phyloP scores from a whole-genome alignment of 2,329 filamentous ascomycete species.

The Apiospora pterosperma region DNA sequence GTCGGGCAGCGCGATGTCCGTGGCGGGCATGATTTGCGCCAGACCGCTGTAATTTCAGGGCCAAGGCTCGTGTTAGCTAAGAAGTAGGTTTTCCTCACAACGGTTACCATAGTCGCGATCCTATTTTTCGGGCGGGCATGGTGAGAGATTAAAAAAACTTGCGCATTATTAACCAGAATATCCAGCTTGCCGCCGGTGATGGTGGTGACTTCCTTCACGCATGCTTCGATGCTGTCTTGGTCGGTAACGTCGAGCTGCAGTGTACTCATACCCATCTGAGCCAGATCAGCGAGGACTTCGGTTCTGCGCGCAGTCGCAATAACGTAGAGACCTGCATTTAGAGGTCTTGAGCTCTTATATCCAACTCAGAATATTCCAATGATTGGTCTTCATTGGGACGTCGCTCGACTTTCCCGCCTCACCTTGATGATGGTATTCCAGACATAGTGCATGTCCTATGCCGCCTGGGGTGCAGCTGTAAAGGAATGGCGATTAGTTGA shows the following conservation, averaged over 20 bases:
- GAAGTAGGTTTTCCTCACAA: neutral
- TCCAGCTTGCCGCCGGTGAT: constrained; percentile 53
- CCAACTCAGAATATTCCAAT: neutral
- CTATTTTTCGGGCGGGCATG: neutral
- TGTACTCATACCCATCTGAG: constrained; percentile 43
- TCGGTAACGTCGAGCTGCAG: constrained; percentile 53
- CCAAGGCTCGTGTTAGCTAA: neutral
- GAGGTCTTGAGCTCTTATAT: neutral
- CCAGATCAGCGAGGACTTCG: constrained; percentile 44
- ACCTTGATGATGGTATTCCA: constrained; percentile 52
- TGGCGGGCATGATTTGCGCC: constrained; percentile 42
- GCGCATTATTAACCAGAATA: constrained; percentile 60
- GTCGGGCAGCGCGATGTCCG: constrained; percentile 46
- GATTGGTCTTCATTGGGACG: neutral
- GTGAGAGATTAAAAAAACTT: constrained; percentile 12
- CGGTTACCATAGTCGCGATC: neutral
- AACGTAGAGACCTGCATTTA: constrained; percentile 41
- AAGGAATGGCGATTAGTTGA: neutral
- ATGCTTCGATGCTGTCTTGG: constrained; percentile 45
- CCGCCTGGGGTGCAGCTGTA: constrained; percentile 55
- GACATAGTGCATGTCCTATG: constrained; percentile 52
- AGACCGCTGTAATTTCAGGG: constrained; percentile 33
- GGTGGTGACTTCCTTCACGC: constrained; percentile 41
- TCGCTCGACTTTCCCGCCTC: neutral
- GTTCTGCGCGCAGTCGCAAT: constrained; percentile 53